Base-by-base conservation (phyloP, 495 filamentous ascomycete species). In the Annulohypoxylon bovei region DNA sequence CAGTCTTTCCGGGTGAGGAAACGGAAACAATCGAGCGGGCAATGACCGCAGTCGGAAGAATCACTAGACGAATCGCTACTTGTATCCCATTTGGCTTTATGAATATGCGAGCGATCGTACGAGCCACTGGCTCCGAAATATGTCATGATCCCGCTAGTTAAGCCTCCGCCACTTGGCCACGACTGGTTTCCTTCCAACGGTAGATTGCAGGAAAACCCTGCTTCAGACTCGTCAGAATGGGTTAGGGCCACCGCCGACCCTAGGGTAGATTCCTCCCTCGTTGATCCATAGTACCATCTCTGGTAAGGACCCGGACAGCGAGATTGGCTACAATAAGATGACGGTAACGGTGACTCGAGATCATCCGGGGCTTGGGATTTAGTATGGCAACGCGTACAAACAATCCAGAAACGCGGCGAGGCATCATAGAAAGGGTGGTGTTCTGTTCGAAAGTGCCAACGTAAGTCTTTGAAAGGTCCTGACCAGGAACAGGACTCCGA, bases 231-330 rank as follows among this genome's bases (percentile, higher is more conserved):
- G 25, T 56, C 67, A n/a, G 53, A 72, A 32, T 55, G 47, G n/a
- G 58, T 60, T 22, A 65, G 25, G 12, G 50, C 28, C 4, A 65
- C 16, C 14, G 66, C 32, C 6, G 63, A 58, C 39, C 52, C 60
- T 16, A 14, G 18, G 4, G 58, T 46, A 3, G 65, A 69, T 25
- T 67, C 66, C 20, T 58, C 62, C 61, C 39, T 63, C 18, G 47
- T 67, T 12, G 67, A 73, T 33, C 71, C 71, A 12, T 63, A 73
- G 22, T 73, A 73, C 62, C 65, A 70, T 37, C 46, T 67, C 44
- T 63, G 62, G 22, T 49, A 62, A 39, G 40, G 16, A 16, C 56
- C 61, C 9, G 46, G 40, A 35, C 71, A 73, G 8, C 57, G 56
- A 14, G 9, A 47, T 40, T 14, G 65, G 2, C 4, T 52, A 27